Conservation (phyloP, 2,329 filamentous ascomycete genomes). For the Talaromyces amestolkiae region DNA sequence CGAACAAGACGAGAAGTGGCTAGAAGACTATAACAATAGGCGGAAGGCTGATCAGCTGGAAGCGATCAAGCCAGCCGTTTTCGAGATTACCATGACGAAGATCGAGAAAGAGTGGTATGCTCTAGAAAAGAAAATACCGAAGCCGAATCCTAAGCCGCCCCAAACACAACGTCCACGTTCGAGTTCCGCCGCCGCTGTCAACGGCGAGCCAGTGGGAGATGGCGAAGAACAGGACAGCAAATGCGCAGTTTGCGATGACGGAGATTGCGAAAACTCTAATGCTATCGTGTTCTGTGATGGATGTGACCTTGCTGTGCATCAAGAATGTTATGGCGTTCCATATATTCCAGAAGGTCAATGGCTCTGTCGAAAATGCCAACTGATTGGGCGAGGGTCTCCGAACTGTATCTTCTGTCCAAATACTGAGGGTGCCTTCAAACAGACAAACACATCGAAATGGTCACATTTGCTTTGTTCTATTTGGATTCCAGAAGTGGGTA, state of each 20-base stretch:
- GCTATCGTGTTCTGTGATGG: slow-evolving; percentile 99
- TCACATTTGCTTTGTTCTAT: slow-evolving; percentile 93
- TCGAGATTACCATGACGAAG: slow-evolving; percentile 97
- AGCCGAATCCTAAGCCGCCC: slow-evolving; percentile 92
- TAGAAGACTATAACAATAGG: slow-evolving; percentile 76
- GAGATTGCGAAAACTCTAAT: slow-evolving; percentile 99
- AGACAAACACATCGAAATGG: slow-evolving; percentile 95
- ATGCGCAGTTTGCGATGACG: slow-evolving; percentile 96
- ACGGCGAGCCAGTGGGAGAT: slow-evolving; percentile 75
- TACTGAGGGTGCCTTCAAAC: slow-evolving; percentile 95
- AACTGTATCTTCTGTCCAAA: slow-evolving; percentile 99
- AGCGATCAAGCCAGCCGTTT: slow-evolving; percentile 84
- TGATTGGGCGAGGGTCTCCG: slow-evolving; percentile 87
- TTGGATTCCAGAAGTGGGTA: slow-evolving; percentile 96
- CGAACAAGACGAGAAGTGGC: slow-evolving; percentile 96
- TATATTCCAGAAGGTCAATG: slow-evolving; percentile 99
- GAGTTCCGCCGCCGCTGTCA: slow-evolving; percentile 90
- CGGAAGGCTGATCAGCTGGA: slow-evolving; percentile 73
- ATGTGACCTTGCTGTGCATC: slow-evolving; percentile 94
- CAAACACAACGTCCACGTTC: slow-evolving; percentile 91
- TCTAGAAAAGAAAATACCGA: slow-evolving; percentile 92
- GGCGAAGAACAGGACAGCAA: slow-evolving; percentile 96
- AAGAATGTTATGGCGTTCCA: slow-evolving; percentile 97
- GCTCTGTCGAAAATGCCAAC: slow-evolving; percentile 94
- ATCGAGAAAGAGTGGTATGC: slow-evolving; percentile 99